Evolutionary conservation across 2,329 filamentous ascomycete genomes (phyloP).

Genomic region (Botryosphaeria dothidea): DNA sequence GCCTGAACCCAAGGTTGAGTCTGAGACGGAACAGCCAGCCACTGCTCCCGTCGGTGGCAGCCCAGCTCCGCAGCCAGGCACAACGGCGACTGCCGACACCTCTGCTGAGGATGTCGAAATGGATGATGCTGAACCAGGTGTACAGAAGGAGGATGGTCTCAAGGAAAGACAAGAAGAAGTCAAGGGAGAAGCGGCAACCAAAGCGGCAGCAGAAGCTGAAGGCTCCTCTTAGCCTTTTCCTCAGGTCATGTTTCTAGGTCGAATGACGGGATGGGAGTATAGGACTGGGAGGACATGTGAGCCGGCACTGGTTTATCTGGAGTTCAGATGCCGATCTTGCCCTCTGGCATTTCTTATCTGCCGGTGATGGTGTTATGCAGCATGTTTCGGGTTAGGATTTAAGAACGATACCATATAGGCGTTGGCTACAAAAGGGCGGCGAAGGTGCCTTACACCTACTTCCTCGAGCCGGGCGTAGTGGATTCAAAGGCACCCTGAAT

Average conservation of each 20-base stretch:
- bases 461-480: conserved; percentile 5
- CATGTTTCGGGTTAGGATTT: neutral
- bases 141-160: conserved; percentile 14
- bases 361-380: neutral
- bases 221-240: neutral
- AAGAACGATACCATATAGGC: conserved; percentile 11
- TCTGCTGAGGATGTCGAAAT: conserved; percentile 17
- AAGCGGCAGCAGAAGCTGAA: neutral
- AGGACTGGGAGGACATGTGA: neutral
- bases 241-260: neutral
- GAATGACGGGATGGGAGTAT: neutral
- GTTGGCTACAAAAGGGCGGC: neutral
- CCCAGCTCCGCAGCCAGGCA: neutral
- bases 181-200: neutral
- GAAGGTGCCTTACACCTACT: neutral
- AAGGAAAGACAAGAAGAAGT: conserved; percentile 12
- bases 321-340: neutral
- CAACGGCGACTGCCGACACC: conserved; percentile 2
- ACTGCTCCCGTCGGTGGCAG: neutral
- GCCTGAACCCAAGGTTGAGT: neutral
- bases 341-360: neutral
- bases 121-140: conserved; percentile 15
- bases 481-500: neutral
- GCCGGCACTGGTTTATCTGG: neutral
- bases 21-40: neutral